Percentiles rank a stretch among this genome's conserved stretches.
phyloP scores from a whole-genome alignment of 495 filamentous ascomycete genomes.

The Paragyromitra xinjiangensis region DNA sequence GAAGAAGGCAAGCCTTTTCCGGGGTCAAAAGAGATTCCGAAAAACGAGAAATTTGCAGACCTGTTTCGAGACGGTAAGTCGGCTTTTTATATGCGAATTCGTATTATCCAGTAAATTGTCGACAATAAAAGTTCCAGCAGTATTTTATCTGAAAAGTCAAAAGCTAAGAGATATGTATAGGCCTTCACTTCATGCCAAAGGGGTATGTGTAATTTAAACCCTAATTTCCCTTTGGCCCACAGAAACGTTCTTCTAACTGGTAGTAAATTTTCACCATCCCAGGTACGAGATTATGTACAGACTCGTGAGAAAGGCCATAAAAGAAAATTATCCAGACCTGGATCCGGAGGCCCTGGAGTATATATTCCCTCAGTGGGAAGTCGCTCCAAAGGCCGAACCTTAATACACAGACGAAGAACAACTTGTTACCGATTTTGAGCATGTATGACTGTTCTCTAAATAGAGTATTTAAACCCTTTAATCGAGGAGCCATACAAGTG shows the following conservation, averaged over 20 bases:
- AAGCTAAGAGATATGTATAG: conserved; percentile 57
- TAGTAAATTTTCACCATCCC: conserved; percentile 10
- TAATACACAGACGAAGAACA: neutral
- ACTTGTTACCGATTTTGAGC: neutral
- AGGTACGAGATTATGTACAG: conserved; percentile 68
- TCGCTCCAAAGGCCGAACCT: conserved; percentile 58
- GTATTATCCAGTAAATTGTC: neutral
- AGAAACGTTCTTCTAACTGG: neutral
- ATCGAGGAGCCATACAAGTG: neutral
- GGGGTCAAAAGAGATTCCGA: conserved; percentile 65
- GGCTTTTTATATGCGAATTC: neutral
- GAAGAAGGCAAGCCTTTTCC: conserved; percentile 65
- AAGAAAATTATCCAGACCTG: conserved; percentile 68
- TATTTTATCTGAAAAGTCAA: neutral
- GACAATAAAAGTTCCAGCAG: neutral
- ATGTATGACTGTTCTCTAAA: neutral
- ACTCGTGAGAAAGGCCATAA: conserved; percentile 66
- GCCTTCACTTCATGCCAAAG: conserved; percentile 70
- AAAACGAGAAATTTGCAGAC: conserved; percentile 62
- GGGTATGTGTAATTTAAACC: conserved; percentile 56
- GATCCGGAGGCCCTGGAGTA: conserved; percentile 64
- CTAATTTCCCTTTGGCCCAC: neutral
- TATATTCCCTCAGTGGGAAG: conserved; percentile 66
- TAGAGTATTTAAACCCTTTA: neutral
- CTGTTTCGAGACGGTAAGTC: conserved; percentile 70